Conservation (phyloP, 192 early-diverging fungal species). For the Linderina pennispora region DNA sequence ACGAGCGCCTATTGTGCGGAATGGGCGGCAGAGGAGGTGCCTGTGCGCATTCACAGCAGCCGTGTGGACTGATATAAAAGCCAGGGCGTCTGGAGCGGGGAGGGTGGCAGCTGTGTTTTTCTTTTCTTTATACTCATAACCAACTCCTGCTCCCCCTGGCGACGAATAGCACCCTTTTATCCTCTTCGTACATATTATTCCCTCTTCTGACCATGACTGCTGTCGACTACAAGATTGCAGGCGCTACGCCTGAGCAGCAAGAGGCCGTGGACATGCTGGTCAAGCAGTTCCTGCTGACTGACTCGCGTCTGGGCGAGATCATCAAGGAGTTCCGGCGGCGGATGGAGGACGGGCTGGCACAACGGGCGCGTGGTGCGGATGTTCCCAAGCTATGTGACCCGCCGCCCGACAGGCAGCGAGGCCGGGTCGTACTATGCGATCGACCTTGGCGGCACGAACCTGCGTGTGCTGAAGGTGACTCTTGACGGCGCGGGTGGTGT, state of each 20-base stretch:
- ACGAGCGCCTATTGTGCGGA: no score
- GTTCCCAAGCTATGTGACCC: slow-evolving; percentile 88
- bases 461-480: slow-evolving; percentile 79
- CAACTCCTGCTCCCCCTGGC: no score
- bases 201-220: slow-evolving; percentile 15
- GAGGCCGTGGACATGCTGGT: slow-evolving; percentile 48
- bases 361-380: slow-evolving; percentile 63
- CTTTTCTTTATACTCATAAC: background rate
- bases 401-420: slow-evolving; percentile 77
- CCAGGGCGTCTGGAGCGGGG: no score
- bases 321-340: slow-evolving; percentile 56
- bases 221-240: slow-evolving; percentile 16
- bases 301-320: slow-evolving; percentile 51
- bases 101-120: no score
- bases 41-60: no score
- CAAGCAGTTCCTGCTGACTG: slow-evolving; percentile 49
- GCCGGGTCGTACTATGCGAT: slow-evolving; percentile 83
- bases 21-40: no score
- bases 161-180: no score
- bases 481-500: slow-evolving; percentile 71
- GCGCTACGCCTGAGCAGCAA: slow-evolving; percentile 38
- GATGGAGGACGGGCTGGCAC: slow-evolving; percentile 65
- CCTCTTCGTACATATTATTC: no score
- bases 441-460: slow-evolving; percentile 94
- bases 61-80: no score